Evolutionary conservation across 352 stramenopile genomes (phyloP).

Genomic region (Hyaloperonospora brassicae): DNA sequence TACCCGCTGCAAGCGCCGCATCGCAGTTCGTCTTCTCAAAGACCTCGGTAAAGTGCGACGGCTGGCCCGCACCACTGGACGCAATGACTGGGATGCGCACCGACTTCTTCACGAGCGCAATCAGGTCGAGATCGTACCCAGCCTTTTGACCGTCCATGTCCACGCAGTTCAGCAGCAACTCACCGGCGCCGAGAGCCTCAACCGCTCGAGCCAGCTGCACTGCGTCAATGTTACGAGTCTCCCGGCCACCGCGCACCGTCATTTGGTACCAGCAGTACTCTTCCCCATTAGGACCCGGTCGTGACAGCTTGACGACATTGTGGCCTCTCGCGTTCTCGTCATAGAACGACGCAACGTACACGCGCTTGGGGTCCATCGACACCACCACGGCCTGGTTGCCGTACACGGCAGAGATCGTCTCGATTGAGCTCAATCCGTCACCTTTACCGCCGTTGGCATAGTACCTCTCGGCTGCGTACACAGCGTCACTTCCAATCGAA

Average conservation of each 20-base stretch:
- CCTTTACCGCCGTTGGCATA: constrained; percentile 68
- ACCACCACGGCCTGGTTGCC: constrained; percentile 96
- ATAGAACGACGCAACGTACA: constrained; percentile 78
- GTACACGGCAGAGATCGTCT: constrained; percentile 95
- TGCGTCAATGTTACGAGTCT: constrained; percentile 84
- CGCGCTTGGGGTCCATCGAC: constrained; percentile 91
- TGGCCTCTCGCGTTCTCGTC: constrained; percentile 54
- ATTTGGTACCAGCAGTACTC: constrained; percentile 96
- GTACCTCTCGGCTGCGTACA: constrained; percentile 89
- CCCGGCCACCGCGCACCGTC: constrained; percentile 93
- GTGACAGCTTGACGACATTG: constrained; percentile 58
- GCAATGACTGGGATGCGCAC: constrained; percentile 97
- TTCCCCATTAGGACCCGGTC: constrained; percentile 89
- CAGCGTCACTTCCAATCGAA: constrained; percentile 95
- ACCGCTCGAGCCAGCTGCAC: constrained; percentile 81
- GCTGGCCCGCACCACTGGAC: constrained; percentile 91
- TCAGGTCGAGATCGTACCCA: constrained; percentile 75
- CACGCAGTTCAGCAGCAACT: constrained; percentile 98
- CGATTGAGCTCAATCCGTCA: constrained; percentile 86
- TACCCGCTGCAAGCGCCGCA: constrained; percentile 95
- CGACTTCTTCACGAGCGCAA: constrained; percentile 65
- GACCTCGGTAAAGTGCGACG: constrained; percentile 92
- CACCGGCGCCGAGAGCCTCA: constrained; percentile 92
- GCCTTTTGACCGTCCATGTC: constrained; percentile 97
- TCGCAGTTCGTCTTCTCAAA: constrained; percentile 90